Evolutionary conservation across 805 yeast genomes (phyloP), one percentile per base, ranked within the genome.

Genomic region (Sugiyamaella marilandica): DNA sequence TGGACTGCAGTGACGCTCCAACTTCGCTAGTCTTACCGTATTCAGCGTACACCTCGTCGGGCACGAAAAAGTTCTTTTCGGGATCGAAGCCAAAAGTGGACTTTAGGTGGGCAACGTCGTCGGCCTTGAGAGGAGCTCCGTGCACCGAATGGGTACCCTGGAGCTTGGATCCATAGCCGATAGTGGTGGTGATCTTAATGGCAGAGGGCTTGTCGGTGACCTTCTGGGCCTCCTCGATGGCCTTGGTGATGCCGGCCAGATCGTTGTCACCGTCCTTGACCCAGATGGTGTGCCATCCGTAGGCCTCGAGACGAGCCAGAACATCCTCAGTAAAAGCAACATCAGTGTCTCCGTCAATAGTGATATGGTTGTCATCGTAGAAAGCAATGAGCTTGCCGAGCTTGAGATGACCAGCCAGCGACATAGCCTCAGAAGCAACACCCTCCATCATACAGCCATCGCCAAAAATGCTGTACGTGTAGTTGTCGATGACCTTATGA

Each of bases 391-490:
- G 82, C 78, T 91, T 91, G 71, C 87, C 87, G 71, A 92, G 83
- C 78, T 89, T 80, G 73, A 92, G 79, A 75, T 92, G 99, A 67
- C 99, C 99, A 59, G 99, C 99, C 56, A 91, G 75, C 35, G 99
- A 92, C 63, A 81, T 80, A 53, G 97, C 94, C 79, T 92, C 99
- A 55, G 94, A 82, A 56, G 97, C 80, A 59, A 92, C 89, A 81
- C 99, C 99, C 79, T 92, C 99, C 90, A 85, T 85, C 78, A 92
- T 79, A 78, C 99, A 92, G 65, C 98, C 99, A 65, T 92, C 99
- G 76, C 99, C 99, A 56, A 91, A 74, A 77, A 92, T 83, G 63
- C 74, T 72, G 75, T 83, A 92, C 59, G 90, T 83, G 80, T 77
- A 81, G 71, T 81, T 80, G 76, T 88, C 87, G 53, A 91, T 79